Conservation (phyloP, 1,284 basidiomycete genomes). For the Coniophora puteana region DNA sequence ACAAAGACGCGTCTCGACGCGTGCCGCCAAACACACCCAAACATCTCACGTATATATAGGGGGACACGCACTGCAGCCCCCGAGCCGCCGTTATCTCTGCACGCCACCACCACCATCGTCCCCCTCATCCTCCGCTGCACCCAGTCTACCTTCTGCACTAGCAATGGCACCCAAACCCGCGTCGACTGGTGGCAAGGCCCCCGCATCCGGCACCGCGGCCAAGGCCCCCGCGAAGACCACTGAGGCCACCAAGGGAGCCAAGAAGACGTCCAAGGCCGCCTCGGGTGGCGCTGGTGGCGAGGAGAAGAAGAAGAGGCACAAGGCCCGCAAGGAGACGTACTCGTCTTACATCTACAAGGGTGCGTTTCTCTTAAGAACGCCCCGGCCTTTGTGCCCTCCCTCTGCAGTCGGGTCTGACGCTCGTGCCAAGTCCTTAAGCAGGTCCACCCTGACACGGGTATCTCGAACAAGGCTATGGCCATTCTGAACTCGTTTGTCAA, state of each 20-base stretch:
- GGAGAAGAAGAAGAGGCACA: slow-evolving; percentile 90
- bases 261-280: slow-evolving; percentile 78
- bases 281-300: slow-evolving; percentile 51
- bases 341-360: slow-evolving; percentile 95
- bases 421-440: slow-evolving; percentile 72
- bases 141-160: slow-evolving; percentile 8
- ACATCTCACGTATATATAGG: slow-evolving; percentile 41
- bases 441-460: slow-evolving; percentile 81
- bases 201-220: slow-evolving; percentile 68
- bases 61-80: slow-evolving; percentile 11
- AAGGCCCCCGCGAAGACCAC: slow-evolving; percentile 77
- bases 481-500: slow-evolving; percentile 77
- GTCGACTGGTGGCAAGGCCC: slow-evolving; percentile 80
- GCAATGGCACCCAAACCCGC: slow-evolving; percentile 78
- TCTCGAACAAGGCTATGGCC: slow-evolving; percentile 81
- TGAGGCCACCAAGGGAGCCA: slow-evolving; percentile 73
- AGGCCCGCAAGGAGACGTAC: slow-evolving; percentile 88
- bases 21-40: slow-evolving; percentile 36
- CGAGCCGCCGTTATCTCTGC: slow-evolving; percentile 11
- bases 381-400: slow-evolving; percentile 36
- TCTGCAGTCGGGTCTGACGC: slow-evolving; percentile 61
- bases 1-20: slow-evolving; percentile 37
- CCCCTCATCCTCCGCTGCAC: slow-evolving; percentile 11
- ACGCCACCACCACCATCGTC: slow-evolving; percentile 20
- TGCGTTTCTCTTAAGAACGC: slow-evolving; percentile 53